phyloP scores from a whole-genome alignment of 495 filamentous ascomycete genomes.

The Chaetomium fimeti region DNA sequence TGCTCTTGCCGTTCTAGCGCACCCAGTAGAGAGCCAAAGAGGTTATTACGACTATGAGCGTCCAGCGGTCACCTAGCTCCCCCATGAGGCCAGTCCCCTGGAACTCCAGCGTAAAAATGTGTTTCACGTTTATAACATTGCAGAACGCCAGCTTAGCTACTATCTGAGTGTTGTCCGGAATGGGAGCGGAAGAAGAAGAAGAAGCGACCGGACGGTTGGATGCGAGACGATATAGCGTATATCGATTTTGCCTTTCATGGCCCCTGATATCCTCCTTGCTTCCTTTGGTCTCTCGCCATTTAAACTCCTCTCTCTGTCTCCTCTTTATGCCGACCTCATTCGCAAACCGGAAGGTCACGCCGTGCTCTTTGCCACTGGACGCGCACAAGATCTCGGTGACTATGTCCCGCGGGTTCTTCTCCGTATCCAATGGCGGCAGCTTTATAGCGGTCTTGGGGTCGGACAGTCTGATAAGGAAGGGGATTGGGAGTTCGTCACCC shows the following conservation, averaged over 20 bases:
- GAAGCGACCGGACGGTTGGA: background rate
- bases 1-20: background rate
- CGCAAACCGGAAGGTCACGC: slow-evolving; percentile 11
- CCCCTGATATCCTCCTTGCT: background rate
- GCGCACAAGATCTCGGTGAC: slow-evolving; percentile 7
- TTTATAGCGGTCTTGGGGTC: background rate
- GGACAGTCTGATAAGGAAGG: slow-evolving; percentile 3
- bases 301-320: slow-evolving; percentile 12
- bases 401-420: slow-evolving; percentile 12
- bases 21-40: background rate
- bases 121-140: background rate
- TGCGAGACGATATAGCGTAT: background rate
- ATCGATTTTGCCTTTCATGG: background rate
- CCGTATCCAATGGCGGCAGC: slow-evolving; percentile 14
- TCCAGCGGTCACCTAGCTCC: background rate
- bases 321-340: slow-evolving; percentile 17
- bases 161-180: background rate
- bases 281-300: slow-evolving; percentile 13
- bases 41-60: background rate
- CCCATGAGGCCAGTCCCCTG: background rate
- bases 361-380: background rate
- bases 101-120: background rate
- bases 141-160: slow-evolving; percentile 14
- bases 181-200: background rate
- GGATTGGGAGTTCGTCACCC: slow-evolving; percentile 13